Conservation (phyloP, 441 rosid species). For the Gossypium lobatum region DNA sequence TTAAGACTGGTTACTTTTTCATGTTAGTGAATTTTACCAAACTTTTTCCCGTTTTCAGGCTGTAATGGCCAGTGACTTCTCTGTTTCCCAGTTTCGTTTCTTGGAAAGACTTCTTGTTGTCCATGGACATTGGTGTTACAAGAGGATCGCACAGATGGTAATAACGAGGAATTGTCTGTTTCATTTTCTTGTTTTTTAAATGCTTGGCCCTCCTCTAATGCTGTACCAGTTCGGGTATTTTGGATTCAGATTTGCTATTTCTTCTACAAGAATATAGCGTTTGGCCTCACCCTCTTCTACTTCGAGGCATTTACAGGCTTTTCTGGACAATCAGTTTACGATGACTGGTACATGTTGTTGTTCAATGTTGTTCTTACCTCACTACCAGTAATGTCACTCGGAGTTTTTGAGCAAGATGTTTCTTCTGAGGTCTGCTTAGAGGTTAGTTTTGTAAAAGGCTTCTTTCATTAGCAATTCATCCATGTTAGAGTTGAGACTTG, state of each 20-base stretch:
- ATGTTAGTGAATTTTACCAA: neutral
- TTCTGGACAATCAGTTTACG: slow-evolving; percentile 92
- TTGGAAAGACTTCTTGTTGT: slow-evolving; percentile 93
- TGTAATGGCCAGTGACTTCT: slow-evolving; percentile 98
- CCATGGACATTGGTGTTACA: slow-evolving; percentile 99
- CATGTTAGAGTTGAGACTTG: too few species aligned
- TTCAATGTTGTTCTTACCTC: slow-evolving; percentile 95
- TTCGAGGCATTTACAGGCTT: slow-evolving; percentile 94
- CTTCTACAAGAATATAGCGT: slow-evolving; percentile 98
- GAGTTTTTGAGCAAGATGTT: slow-evolving; percentile 98
- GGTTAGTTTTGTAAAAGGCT: slow-evolving; percentile 41
- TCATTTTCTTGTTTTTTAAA: neutral
- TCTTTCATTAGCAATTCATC: neutral
- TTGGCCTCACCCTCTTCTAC: slow-evolving; percentile 97
- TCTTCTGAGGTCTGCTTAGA: slow-evolving; percentile 91
- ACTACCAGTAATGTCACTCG: slow-evolving; percentile 91
- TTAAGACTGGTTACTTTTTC: neutral
- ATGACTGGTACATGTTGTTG: slow-evolving; percentile 90
- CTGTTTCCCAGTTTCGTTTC: slow-evolving; percentile 90
- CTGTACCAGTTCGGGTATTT: slow-evolving; percentile 13
- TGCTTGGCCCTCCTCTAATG: slow-evolving; percentile 8
- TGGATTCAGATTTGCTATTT: slow-evolving; percentile 83
- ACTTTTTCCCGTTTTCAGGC: slow-evolving; percentile 52
- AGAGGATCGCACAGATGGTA: slow-evolving; percentile 99
- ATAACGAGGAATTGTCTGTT: slow-evolving; percentile 11